Conservation (phyloP, 1,284 basidiomycete species). For the Cutaneotrichosporon arboriforme region DNA sequence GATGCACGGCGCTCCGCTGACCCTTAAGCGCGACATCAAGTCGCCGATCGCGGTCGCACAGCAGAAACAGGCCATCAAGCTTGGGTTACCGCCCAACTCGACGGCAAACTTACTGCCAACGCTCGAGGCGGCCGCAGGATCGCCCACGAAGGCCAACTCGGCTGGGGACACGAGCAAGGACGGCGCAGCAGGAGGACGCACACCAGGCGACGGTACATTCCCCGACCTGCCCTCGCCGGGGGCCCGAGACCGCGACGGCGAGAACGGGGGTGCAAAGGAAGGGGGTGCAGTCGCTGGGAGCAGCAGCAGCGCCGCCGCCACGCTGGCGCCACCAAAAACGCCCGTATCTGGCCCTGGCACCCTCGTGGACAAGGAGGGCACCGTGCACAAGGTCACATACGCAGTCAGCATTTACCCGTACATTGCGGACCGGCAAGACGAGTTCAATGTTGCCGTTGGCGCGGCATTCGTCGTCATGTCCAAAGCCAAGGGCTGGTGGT, state of each 20-base stretch:
- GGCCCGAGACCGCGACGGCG: conserved; percentile 23
- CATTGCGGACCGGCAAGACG: conserved; percentile 93
- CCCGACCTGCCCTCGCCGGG: conserved; percentile 44
- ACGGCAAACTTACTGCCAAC: conserved; percentile 28
- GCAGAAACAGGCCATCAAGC: conserved; percentile 70
- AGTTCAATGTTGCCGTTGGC: conserved; percentile 92
- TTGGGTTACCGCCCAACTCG: conserved; percentile 33
- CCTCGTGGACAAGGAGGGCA: conserved; percentile 39
- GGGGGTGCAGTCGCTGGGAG: neutral
- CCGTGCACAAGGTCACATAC: conserved; percentile 45
- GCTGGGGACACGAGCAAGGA: neutral
- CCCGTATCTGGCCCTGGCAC: conserved; percentile 16
- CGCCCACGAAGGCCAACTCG: conserved; percentile 29
- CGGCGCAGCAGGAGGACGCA: conserved; percentile 14
- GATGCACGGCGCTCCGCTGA: conserved; percentile 74
- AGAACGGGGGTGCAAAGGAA: neutral
- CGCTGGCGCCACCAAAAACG: neutral
- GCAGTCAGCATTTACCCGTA: conserved; percentile 58
- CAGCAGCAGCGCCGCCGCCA: neutral
- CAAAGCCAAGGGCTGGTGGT: conserved; percentile 97
- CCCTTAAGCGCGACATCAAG: conserved; percentile 89
- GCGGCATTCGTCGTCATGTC: conserved; percentile 91
- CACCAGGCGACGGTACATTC: conserved; percentile 33
- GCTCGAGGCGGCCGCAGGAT: conserved; percentile 28
- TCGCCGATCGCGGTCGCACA: conserved; percentile 92